Percentiles rank a stretch among this genome's conserved stretches.
Evolutionary conservation across 495 filamentous ascomycete species (phyloP).

Genomic region (Hyaloscypha hepaticicola): DNA sequence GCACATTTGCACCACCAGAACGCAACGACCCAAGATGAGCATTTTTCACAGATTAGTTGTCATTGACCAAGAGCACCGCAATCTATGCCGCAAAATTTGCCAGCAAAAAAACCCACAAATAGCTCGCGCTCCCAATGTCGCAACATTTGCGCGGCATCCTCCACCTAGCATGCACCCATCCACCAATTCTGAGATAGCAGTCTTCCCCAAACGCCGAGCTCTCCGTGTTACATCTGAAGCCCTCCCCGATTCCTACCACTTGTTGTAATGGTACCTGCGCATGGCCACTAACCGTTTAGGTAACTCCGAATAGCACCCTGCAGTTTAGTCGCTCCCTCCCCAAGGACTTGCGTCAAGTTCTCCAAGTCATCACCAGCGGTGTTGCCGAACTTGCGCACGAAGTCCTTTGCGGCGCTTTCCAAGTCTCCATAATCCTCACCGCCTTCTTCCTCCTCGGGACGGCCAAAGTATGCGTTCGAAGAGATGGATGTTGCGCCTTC

Average conservation of each 20-base stretch:
- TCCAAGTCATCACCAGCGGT: slow-evolving; percentile 95
- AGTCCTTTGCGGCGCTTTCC: slow-evolving; percentile 90
- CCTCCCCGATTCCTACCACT: neutral
- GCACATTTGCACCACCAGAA: too few species aligned
- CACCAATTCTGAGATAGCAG: neutral
- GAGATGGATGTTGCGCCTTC: slow-evolving; percentile 91
- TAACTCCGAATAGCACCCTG: slow-evolving; percentile 90
- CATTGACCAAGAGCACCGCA: slow-evolving; percentile 29
- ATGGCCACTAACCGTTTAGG: slow-evolving; percentile 57
- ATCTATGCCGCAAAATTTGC: slow-evolving; percentile 21
- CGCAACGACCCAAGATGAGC: neutral
- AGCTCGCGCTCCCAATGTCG: neutral
- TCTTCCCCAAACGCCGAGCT: slow-evolving; percentile 9
- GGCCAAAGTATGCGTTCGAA: slow-evolving; percentile 94
- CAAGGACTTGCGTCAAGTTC: slow-evolving; percentile 75
- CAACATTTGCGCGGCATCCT: neutral
- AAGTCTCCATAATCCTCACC: slow-evolving; percentile 79
- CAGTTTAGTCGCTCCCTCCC: slow-evolving; percentile 79
- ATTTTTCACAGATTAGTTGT: slow-evolving; percentile 21
- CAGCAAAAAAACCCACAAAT: neutral
- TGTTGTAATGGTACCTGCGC: neutral
- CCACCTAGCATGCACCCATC: neutral
- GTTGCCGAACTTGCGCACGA: slow-evolving; percentile 89
- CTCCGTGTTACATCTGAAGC: neutral
- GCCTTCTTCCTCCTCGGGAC: slow-evolving; percentile 72